Evolutionary conservation across 1,139 yeast species (phyloP), one percentile per base, ranked within the genome.

Genomic region (Diutina siamensis): DNA sequence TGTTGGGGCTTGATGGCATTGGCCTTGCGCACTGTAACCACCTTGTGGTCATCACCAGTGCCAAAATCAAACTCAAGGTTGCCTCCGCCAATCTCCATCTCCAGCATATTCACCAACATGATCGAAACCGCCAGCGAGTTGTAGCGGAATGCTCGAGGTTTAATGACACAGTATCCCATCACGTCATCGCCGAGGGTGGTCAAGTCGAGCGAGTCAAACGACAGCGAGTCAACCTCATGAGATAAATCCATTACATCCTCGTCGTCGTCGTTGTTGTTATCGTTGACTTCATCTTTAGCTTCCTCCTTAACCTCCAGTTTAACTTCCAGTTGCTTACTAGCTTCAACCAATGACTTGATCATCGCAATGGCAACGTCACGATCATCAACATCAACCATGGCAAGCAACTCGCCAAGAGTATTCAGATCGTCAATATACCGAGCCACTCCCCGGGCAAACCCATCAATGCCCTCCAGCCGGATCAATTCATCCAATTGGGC

Each of bases 61-160:
- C 21, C 13, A 38, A 38, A 38, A 9, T 15, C 42, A 25, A 38
- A 38, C n/a, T 25, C 32, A n/a, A 38, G 42, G 32, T 38, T 32
- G 22, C 42, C 42, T 12, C 32, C 21, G 13, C 13, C 8, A 18
- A 38, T 38, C 15, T 38, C 32, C 3, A 9, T 13, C 4, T 10
- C 32, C 42, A 38, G 42, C 32, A 38, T 22, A 25, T 38, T 38
- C 21, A 38, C 42, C 28, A 38, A 25, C 42, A 38, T 38, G 10
- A 38, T 17, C 20, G 25, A 25, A n/a, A 38, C 42, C 42, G 42
- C 42, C 32, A 12, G 19, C 3, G 32, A 15, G 20, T 38, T 38
- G 42, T 21, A 12, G 31, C 42, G 17, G 21, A 38, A 38, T 17
- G 32, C n/a, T 18, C 42, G 31, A 8, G 42, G 42, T 8, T 32